Evolutionary conservation across 352 stramenopile species (phyloP).

Genomic region (Peronospora destructor): DNA sequence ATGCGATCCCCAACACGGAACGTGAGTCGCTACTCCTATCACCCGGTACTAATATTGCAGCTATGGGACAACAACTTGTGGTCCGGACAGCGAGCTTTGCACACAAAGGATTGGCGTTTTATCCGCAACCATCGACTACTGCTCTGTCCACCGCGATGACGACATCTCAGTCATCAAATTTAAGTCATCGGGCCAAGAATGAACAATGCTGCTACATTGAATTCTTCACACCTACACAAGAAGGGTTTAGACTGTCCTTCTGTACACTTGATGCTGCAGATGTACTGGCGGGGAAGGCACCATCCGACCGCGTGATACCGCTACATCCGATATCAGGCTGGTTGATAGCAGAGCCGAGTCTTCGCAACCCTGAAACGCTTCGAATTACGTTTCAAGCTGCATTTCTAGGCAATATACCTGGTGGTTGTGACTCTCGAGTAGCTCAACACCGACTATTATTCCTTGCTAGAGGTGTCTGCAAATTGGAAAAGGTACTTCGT

Average conservation of each 20-base stretch:
- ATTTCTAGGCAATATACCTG: slow-evolving; percentile 17
- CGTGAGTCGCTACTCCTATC: slow-evolving; percentile 8
- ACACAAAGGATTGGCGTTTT: slow-evolving; percentile 15
- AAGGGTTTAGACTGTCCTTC: slow-evolving; percentile 25
- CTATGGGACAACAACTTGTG: slow-evolving; percentile 20
- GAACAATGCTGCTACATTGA: slow-evolving; percentile 33
- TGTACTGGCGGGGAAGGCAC: slow-evolving; percentile 26
- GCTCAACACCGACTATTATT: slow-evolving; percentile 21
- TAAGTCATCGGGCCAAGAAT: slow-evolving; percentile 15
- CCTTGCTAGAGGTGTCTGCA: slow-evolving; percentile 23
- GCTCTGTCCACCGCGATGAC: slow-evolving; percentile 2
- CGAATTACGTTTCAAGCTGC: slow-evolving; percentile 28
- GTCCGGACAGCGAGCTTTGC: slow-evolving; percentile 31
- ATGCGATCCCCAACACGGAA: slow-evolving; percentile 17
- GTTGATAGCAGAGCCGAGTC: slow-evolving; percentile 19
- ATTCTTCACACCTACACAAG: slow-evolving; percentile 16
- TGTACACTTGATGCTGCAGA: slow-evolving; percentile 24
- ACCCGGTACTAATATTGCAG: not conserved
- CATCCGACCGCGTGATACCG: slow-evolving; percentile 22
- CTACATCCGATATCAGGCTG: slow-evolving; percentile 31
- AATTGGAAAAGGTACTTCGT: slow-evolving; percentile 29
- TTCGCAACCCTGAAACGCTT: slow-evolving; percentile 11
- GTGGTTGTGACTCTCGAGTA: slow-evolving; percentile 14
- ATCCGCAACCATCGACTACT: slow-evolving; percentile 4
- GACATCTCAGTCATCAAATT: slow-evolving; percentile 6